These are phyloP conservation scores for Komagataella phaffii DNA, from an alignment of 805 yeast genomes.

Conservation along the genomic window DNA sequence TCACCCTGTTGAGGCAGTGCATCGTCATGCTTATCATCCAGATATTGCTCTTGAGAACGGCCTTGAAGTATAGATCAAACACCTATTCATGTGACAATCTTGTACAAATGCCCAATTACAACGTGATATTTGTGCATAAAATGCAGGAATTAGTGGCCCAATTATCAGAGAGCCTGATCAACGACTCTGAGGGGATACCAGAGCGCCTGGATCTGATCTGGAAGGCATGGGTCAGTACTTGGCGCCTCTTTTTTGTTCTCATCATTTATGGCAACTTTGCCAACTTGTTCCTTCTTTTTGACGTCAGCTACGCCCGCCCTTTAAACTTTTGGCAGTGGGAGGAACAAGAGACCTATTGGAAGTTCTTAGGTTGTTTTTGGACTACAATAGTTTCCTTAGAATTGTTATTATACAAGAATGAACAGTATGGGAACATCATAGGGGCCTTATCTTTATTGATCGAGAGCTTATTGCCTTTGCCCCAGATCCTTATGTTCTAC, in stretches of 20 bases:
- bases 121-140: constrained; percentile 8
- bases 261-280: constrained; percentile 14
- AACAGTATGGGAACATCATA: constrained; percentile 14
- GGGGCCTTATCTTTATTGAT: constrained; percentile 36
- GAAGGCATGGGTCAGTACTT: constrained; percentile 1
- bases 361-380: constrained; percentile 36
- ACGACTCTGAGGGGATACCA: not conserved
- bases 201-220: not conserved
- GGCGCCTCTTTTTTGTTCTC: constrained; percentile 6
- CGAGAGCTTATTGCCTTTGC: constrained; percentile 64
- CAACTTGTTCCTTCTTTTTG: constrained; percentile 39
- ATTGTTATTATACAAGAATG: constrained; percentile 10
- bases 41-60: constrained; percentile 43
- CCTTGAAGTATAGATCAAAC: constrained; percentile 43
- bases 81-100: constrained; percentile 24
- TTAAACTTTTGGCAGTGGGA: constrained; percentile 82
- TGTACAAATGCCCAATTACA: constrained; percentile 12
- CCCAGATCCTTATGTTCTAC: constrained; percentile 60
- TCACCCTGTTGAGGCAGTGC: constrained; percentile 67
- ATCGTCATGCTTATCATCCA: constrained; percentile 80
- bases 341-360: constrained; percentile 44
- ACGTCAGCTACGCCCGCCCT: constrained; percentile 55
- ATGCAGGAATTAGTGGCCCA: constrained; percentile 6
- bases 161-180: not conserved
- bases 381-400: constrained; percentile 8